Base-by-base conservation (phyloP, 2,329 filamentous ascomycete species). In the Nectriaceae sp. region DNA sequence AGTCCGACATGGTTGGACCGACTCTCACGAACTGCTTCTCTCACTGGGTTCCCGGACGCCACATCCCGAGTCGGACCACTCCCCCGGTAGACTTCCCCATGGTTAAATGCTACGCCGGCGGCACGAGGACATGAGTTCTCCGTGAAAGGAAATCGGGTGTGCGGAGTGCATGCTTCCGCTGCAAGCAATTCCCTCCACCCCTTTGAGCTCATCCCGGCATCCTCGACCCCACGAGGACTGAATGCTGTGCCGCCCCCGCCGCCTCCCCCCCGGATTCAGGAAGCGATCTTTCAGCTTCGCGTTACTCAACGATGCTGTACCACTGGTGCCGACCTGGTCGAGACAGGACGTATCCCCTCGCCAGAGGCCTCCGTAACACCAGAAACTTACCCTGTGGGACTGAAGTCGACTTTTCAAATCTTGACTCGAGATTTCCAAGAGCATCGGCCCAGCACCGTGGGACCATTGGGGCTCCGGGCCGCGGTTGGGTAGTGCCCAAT, bases 81-180 rank as follows among this genome's bases (percentile, higher is more conserved):
- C 42, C 47, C 46, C 38, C 51, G 37, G 47, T 42, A 40, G 48
- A 45, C 54, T 31, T 53, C 46, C 49, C 44, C 42, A 42, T 20
- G 41, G 59, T 59, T 44, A 50, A 55, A 61, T 62, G 26, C 31
- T 42, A 35, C 46, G 35, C 40, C 37, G 46, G 44, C 50, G 50
- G 56, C 59, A n/a, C 56, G 59, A 53, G 59, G 57, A 45, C 59
- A 57, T 40, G 33, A 52, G 41, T 36, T 52, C 55, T 22, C 39
- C 42, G 36, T 37, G 40, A 37, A n/a, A 52, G 39, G 48, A 36
- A 44, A 47, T 39, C 20, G 47, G 22, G 44, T 52, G 33, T 37
- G 33, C 16, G 42, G 49, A 60, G 56, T 60, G 59, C 56, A 56
- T 45, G 46, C 49, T 60, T 47, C 59, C 59, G 59, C 59, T 61